A percentile compares a stretch with the other conserved stretches of the same genome.
These are phyloP conservation scores for Tylopilus cervinicoccineus DNA, from an alignment of 768 basidiomycete genomes.

Conservation along the genomic window DNA sequence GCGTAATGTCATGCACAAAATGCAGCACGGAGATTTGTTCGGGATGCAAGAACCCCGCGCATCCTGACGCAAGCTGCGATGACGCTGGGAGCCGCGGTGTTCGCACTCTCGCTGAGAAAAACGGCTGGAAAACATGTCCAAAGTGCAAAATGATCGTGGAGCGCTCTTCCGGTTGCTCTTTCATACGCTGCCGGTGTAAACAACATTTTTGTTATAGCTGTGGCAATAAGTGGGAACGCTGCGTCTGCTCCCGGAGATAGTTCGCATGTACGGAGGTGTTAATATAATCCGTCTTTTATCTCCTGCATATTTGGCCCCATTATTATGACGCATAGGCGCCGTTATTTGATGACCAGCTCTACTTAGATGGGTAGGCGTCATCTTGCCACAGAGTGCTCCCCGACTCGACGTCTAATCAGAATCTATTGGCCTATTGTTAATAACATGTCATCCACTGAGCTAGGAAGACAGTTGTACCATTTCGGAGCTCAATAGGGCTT, in stretches of 20 bases:
- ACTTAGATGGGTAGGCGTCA: too few species aligned
- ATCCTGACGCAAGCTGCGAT: conserved; percentile 37
- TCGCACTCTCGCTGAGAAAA: conserved; percentile 40
- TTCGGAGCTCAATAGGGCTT: conserved; percentile 66
- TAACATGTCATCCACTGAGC: not conserved
- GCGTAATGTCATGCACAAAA: conserved; percentile 32
- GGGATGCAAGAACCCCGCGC: conserved; percentile 44
- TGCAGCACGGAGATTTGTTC: conserved; percentile 44
- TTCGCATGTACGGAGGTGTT: not conserved
- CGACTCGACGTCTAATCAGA: not conserved
- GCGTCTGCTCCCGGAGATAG: conserved; percentile 3
- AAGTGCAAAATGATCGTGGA: conserved; percentile 54
- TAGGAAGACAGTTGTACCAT: not conserved
- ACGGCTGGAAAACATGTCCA: conserved; percentile 62
- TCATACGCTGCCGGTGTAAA: conserved; percentile 54
- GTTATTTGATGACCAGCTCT: not conserved
- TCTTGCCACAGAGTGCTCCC: too few species aligned
- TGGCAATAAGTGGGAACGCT: conserved; percentile 7
- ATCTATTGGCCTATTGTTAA: not conserved
- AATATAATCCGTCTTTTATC: not conserved
- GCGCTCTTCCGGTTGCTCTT: conserved; percentile 48
- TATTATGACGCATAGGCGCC: too few species aligned
- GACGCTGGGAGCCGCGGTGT: conserved; percentile 42
- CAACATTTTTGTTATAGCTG: conserved; percentile 23
- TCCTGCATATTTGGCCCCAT: not conserved